Conservation (phyloP, 495 filamentous ascomycete genomes). For the Aspergillus wentii region DNA sequence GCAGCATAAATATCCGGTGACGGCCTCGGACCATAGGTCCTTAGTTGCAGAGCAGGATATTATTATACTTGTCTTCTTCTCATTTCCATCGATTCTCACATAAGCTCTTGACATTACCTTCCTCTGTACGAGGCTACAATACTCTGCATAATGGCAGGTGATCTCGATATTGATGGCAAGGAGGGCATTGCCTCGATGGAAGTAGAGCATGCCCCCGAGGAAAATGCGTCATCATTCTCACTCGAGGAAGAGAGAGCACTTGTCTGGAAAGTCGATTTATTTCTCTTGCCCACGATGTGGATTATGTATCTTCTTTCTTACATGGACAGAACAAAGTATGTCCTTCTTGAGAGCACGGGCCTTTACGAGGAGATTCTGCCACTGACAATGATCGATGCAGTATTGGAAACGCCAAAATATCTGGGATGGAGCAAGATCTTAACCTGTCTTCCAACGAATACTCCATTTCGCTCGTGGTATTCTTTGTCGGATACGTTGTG, state of each 20-base stretch:
- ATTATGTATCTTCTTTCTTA: constrained; percentile 42
- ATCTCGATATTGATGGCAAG: neutral
- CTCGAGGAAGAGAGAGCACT: constrained; percentile 9
- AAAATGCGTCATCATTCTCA: neutral
- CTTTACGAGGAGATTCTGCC: neutral
- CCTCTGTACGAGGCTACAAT: too few species aligned
- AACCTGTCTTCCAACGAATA: constrained; percentile 18
- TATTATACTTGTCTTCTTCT: too few species aligned
- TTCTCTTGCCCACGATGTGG: constrained; percentile 39
- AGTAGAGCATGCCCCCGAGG: constrained; percentile 1
- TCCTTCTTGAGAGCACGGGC: constrained; percentile 9
- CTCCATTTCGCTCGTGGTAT: constrained; percentile 23
- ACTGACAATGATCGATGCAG: too few species aligned
- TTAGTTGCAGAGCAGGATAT: too few species aligned
- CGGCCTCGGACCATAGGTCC: too few species aligned
- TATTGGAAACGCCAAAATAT: constrained; percentile 37
- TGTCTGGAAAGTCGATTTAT: constrained; percentile 37
- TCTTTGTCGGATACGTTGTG: constrained; percentile 43
- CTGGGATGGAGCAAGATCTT: constrained; percentile 32
- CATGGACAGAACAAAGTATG: constrained; percentile 25
- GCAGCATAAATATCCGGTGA: too few species aligned
- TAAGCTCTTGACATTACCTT: too few species aligned
- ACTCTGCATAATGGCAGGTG: neutral
- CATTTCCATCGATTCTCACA: too few species aligned
- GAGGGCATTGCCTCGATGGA: neutral